These are phyloP conservation scores for Lachancea waltii DNA, from an alignment of 805 yeast species.

Conservation along the genomic window DNA sequence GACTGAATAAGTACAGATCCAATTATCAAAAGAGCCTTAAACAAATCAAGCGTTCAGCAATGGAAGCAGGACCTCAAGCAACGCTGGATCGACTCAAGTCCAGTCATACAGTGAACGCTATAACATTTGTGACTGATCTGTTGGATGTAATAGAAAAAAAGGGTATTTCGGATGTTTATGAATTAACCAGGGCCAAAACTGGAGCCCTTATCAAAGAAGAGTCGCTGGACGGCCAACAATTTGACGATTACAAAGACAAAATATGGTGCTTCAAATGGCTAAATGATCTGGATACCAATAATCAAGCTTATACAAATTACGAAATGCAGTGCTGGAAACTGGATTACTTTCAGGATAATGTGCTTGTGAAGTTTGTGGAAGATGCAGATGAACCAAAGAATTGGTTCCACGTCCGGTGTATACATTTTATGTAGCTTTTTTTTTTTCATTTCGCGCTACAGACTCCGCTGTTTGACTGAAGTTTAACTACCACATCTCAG, in stretches of 20 bases:
- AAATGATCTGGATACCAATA: slow-evolving; percentile 29
- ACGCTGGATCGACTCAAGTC: slow-evolving; percentile 4
- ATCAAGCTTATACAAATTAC: slow-evolving; percentile 45
- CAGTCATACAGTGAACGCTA: slow-evolving; percentile 23
- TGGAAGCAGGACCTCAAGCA: slow-evolving; percentile 1
- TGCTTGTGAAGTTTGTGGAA: slow-evolving; percentile 33
- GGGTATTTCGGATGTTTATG: slow-evolving; percentile 37
- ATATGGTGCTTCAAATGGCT: slow-evolving; percentile 42
- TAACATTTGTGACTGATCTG: slow-evolving; percentile 38
- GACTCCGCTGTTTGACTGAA: too few relatives aligned
- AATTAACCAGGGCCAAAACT: slow-evolving; percentile 39
- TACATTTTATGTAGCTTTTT: slow-evolving; percentile 18
- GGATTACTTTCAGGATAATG: slow-evolving; percentile 43
- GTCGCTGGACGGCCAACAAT: slow-evolving; percentile 17
- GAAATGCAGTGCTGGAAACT: slow-evolving; percentile 53
- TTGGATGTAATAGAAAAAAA: slow-evolving; percentile 39
- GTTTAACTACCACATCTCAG: slow-evolving; percentile 1
- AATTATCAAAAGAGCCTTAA: slow-evolving; percentile 14
- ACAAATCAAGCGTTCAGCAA: slow-evolving; percentile 8
- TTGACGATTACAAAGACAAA: slow-evolving; percentile 19
- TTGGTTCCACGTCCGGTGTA: slow-evolving; percentile 25
- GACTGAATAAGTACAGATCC: slow-evolving; percentile 23
- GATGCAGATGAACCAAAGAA: slow-evolving; percentile 20
- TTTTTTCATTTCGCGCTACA: too few relatives aligned
- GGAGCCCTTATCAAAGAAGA: slow-evolving; percentile 21